Conservation (phyloP, 805 yeast genomes). For the Wickerhamomyces strasburgensis region DNA sequence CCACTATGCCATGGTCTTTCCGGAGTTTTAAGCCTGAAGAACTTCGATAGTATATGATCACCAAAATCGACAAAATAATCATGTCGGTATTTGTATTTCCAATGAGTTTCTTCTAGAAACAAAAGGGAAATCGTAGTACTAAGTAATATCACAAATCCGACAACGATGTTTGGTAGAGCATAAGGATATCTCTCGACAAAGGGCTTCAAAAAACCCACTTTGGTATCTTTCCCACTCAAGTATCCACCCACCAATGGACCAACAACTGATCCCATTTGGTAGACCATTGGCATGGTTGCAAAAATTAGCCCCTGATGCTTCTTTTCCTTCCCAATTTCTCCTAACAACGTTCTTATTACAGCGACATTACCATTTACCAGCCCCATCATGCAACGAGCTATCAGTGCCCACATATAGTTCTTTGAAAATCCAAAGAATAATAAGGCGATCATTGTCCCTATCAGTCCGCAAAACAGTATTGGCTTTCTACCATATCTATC, state of each 20-base stretch:
- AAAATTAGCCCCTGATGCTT: conserved; percentile 13
- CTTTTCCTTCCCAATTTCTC: conserved; percentile 13
- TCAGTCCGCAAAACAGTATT: conserved; percentile 3
- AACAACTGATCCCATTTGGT: conserved; percentile 9
- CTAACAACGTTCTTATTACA: conserved; percentile 13
- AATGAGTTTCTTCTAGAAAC: conserved; percentile 14
- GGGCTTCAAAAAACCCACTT: conserved; percentile 1
- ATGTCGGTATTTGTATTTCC: conserved; percentile 5
- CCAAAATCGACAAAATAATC: conserved; percentile 10
- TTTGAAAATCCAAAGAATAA: conserved; percentile 9
- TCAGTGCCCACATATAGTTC: conserved; percentile 7
- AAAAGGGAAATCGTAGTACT: conserved; percentile 3
- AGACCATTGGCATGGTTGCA: conserved; percentile 12
- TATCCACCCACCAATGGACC: conserved; percentile 14
- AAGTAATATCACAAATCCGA: conserved; percentile 3
- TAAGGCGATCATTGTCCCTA: not conserved
- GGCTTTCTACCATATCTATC: conserved; percentile 14
- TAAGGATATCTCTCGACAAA: conserved; percentile 10
- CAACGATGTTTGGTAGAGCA: conserved; percentile 11
- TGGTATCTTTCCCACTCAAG: conserved; percentile 10
- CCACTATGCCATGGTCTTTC: conserved; percentile 14
- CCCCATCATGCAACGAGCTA: conserved; percentile 8
- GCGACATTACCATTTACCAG: conserved; percentile 14
- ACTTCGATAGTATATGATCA: conserved; percentile 1
- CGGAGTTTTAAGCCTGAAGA: not conserved